phyloP scores from a whole-genome alignment of 345 rosid species.

The Theobroma cacao region DNA sequence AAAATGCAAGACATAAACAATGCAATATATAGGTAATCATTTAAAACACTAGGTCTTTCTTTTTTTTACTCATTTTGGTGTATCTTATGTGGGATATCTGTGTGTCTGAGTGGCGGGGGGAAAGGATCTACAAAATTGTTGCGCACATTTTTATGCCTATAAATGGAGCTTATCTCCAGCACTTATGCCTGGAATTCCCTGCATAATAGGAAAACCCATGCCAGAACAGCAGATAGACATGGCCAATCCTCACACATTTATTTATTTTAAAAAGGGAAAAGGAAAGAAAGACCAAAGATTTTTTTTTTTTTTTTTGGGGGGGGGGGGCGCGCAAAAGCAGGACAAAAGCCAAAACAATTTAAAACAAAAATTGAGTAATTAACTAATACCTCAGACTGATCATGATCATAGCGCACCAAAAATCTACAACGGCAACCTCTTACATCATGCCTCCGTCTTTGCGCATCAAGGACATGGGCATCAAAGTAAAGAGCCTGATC shows the following conservation, averaged over 20 bases:
- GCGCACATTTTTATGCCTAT: too few relatives aligned
- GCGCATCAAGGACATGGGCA: slow-evolving; percentile 95
- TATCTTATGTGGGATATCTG: too few relatives aligned
- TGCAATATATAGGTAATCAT: neutral
- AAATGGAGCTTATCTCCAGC: too few relatives aligned
- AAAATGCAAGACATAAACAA: neutral
- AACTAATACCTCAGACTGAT: slow-evolving; percentile 79
- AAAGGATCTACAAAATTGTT: too few relatives aligned
- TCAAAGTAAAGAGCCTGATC: slow-evolving; percentile 98
- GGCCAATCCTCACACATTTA: neutral
- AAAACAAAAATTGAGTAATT: slow-evolving; percentile 9
- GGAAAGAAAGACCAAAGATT: neutral
- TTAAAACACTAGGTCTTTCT: too few relatives aligned
- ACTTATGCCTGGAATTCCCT: neutral
- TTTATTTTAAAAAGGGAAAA: neutral
- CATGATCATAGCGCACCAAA: slow-evolving; percentile 95
- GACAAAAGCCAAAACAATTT: neutral
- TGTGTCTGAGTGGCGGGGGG: too few relatives aligned
- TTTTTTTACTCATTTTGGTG: too few relatives aligned
- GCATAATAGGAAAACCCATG: neutral
- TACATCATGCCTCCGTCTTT: slow-evolving; percentile 94
- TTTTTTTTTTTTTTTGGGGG: too few relatives aligned
- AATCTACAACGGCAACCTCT: slow-evolving; percentile 99
- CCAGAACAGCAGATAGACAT: neutral
- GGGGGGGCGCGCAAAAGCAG: too few relatives aligned